Conservation (phyloP, 345 rosid genomes). For the Corchorus capsularis region DNA sequence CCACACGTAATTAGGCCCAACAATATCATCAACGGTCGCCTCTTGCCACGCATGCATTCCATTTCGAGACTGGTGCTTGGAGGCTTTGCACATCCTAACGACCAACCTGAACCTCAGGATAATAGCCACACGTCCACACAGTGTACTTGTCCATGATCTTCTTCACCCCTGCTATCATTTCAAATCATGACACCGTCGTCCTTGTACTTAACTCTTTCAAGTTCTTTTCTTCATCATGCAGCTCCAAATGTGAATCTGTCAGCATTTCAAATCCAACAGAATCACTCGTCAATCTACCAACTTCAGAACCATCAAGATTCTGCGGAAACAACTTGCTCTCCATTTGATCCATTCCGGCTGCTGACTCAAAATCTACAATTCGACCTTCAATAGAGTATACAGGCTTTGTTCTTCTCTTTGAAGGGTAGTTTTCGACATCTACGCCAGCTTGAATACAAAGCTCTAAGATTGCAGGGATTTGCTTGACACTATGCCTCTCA, state of each 20-base stretch:
- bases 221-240: slow-evolving; percentile 23
- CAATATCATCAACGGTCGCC: slow-evolving; percentile 70
- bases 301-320: slow-evolving; percentile 4
- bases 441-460: slow-evolving; percentile 85
- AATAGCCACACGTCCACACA: slow-evolving; percentile 81
- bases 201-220: slow-evolving; percentile 45
- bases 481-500: slow-evolving; percentile 51
- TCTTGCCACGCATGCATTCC: slow-evolving; percentile 95
- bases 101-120: slow-evolving; percentile 91
- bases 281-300: slow-evolving; percentile 12
- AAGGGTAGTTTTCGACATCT: slow-evolving; percentile 62
- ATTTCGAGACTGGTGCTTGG: slow-evolving; percentile 75
- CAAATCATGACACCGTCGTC: slow-evolving; percentile 68
- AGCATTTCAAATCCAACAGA: no score
- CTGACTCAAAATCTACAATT: slow-evolving; percentile 76
- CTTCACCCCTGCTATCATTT: slow-evolving; percentile 65
- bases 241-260: slow-evolving; percentile 4
- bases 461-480: slow-evolving; percentile 75
- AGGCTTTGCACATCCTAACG: slow-evolving; percentile 86
- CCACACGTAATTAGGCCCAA: slow-evolving; percentile 86
- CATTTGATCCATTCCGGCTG: slow-evolving; percentile 21
- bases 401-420: slow-evolving; percentile 77
- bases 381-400: slow-evolving; percentile 84
- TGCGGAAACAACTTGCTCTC: slow-evolving; percentile 2
- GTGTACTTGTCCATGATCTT: slow-evolving; percentile 62